Percentiles rank a stretch among this genome's conserved stretches.
These are phyloP conservation scores for Punica granatum DNA, from an alignment of 345 rosid species.

Conservation along the genomic window DNA sequence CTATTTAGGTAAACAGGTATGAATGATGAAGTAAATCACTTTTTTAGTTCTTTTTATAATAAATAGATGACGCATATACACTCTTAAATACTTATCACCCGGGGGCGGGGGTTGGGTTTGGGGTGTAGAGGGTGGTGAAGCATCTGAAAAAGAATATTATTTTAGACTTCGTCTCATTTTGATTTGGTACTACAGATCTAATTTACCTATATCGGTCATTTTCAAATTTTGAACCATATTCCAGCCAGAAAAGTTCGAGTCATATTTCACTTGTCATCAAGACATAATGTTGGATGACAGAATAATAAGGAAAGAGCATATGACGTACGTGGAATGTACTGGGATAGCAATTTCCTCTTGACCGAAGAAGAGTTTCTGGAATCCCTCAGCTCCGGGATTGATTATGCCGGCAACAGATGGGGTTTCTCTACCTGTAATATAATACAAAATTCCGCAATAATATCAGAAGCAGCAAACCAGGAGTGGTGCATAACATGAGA, in stretches of 20 bases:
- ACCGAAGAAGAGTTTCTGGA: conserved; percentile 96
- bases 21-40: too few relatives aligned
- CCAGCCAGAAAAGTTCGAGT: neutral
- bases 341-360: conserved; percentile 99
- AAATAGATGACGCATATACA: neutral
- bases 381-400: conserved; percentile 92
- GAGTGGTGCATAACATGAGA: neutral
- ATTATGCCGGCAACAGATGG: conserved; percentile 98
- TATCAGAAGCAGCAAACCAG: neutral
- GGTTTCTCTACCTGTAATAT: conserved; percentile 68
- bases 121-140: too few relatives aligned
- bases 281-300: neutral
- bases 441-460: neutral
- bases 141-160: neutral
- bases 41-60: too few relatives aligned
- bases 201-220: neutral
- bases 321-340: conserved; percentile 72
- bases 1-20: too few relatives aligned
- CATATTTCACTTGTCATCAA: neutral
- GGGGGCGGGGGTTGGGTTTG: too few relatives aligned
- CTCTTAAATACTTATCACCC: neutral
- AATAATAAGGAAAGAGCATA: conserved; percentile 4
- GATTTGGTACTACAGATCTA: neutral
- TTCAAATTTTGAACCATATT: neutral
- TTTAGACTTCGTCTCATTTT: neutral